Percentiles rank a stretch among this genome's conserved stretches.
Evolutionary conservation across 1,284 basidiomycete genomes (phyloP).

Genomic region (Hortiboletus rubellus): DNA sequence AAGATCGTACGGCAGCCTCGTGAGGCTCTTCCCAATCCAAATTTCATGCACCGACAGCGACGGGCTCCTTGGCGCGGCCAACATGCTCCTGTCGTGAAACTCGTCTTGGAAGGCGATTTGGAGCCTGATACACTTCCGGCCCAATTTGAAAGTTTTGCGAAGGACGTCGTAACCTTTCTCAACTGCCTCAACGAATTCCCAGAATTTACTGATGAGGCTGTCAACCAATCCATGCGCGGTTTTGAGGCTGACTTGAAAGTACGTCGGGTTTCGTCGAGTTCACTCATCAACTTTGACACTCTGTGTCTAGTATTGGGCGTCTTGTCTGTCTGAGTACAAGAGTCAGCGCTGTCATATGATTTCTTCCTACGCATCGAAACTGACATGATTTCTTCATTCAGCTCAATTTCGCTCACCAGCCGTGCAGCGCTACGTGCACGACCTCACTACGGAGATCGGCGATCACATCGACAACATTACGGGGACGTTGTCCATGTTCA

Average conservation of each 20-base stretch:
- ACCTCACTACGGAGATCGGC: constrained; percentile 52
- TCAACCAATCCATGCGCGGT: constrained; percentile 51
- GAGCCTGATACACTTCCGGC: constrained; percentile 33
- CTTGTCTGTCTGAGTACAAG: constrained; percentile 36
- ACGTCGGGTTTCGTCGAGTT: constrained; percentile 3
- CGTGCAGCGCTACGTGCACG: constrained; percentile 56
- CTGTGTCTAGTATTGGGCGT: constrained; percentile 35
- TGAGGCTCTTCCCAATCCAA: constrained; percentile 37
- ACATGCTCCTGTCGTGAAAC: constrained; percentile 30
- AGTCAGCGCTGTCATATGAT: constrained; percentile 23
- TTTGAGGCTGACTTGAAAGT: constrained; percentile 56
- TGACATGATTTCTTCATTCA: constrained; percentile 26
- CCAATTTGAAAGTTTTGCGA: constrained; percentile 47
- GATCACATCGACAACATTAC: constrained; percentile 57
- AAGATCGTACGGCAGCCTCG: constrained; percentile 35
- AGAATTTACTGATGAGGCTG: constrained; percentile 55
- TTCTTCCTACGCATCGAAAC: not conserved
- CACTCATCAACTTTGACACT: constrained; percentile 15
- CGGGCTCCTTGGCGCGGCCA: constrained; percentile 35
- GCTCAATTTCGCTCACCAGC: constrained; percentile 54
- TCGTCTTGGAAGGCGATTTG: constrained; percentile 32
- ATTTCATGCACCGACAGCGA: constrained; percentile 38
- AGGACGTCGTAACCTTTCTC: constrained; percentile 51
- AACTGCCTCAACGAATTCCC: constrained; percentile 58
- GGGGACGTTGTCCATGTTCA: constrained; percentile 49